Evolutionary conservation across 768 basidiomycete genomes (phyloP).

Genomic region (Hydnum rufescens): DNA sequence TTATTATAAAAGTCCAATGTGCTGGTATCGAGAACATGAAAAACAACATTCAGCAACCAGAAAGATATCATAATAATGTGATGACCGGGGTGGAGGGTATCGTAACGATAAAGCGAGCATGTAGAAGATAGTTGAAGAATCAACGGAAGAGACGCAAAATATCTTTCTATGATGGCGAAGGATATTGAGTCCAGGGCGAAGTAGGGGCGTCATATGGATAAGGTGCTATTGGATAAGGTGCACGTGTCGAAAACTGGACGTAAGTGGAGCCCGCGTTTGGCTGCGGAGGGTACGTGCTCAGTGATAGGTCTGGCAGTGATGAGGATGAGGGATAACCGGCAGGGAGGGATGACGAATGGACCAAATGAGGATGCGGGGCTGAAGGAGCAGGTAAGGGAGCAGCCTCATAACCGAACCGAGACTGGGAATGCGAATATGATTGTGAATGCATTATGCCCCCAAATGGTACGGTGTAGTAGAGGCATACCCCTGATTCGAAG

Average conservation of each 20-base stretch:
- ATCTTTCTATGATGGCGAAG: too few relatives aligned
- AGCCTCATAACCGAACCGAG: not conserved
- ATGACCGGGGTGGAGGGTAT: too few relatives aligned
- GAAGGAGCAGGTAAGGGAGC: not conserved
- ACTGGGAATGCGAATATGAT: not conserved
- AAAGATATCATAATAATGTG: too few relatives aligned
- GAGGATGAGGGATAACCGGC: not conserved
- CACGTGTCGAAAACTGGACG: not conserved
- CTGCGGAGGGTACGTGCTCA: too few relatives aligned
- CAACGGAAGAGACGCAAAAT: too few relatives aligned
- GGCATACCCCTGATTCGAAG: not conserved
- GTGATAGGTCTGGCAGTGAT: too few relatives aligned
- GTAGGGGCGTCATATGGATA: not conserved
- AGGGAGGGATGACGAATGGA: not conserved
- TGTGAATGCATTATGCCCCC: too few relatives aligned
- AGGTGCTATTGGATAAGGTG: constrained; percentile 1
- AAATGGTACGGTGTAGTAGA: not conserved
- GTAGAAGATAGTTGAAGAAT: too few relatives aligned
- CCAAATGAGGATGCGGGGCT: not conserved
- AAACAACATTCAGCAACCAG: too few relatives aligned
- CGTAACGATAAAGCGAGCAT: too few relatives aligned
- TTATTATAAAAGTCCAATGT: too few relatives aligned
- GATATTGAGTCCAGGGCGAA: not conserved
- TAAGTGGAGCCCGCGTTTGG: not conserved
- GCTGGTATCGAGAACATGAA: too few relatives aligned